phyloP scores from a whole-genome alignment of 2,329 filamentous ascomycete genomes.

The Alternaria ventricosa region DNA sequence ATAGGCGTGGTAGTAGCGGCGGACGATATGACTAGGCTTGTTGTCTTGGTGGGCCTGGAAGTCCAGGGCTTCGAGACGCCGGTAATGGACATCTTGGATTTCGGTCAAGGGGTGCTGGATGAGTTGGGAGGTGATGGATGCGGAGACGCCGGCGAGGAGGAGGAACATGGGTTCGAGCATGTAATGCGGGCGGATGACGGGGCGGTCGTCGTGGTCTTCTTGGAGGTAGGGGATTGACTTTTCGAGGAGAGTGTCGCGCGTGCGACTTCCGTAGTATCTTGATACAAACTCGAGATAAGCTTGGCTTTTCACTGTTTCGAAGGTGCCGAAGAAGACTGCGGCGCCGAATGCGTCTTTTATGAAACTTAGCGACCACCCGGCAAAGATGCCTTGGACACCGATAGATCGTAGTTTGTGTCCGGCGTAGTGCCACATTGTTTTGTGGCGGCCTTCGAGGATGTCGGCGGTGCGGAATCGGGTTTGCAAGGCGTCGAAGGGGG shows the following conservation, averaged over 20 bases:
- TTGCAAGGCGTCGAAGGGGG: conserved; percentile 77
- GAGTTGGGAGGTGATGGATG: conserved; percentile 71
- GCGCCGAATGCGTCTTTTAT: conserved; percentile 73
- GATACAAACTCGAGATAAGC: conserved; percentile 71
- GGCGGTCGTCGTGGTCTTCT: conserved; percentile 40
- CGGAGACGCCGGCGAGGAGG: conserved; percentile 70
- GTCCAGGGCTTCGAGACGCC: conserved; percentile 74
- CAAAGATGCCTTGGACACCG: conserved; percentile 73
- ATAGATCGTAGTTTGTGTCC: conserved; percentile 73
- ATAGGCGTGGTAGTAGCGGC: conserved; percentile 74
- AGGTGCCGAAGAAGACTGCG: conserved; percentile 75
- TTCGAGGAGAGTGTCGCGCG: conserved; percentile 38
- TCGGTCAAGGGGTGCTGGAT: conserved; percentile 75
- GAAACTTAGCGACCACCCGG: conserved; percentile 73
- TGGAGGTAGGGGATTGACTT: conserved; percentile 27
- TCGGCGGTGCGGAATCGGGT: conserved; percentile 72
- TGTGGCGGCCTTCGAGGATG: conserved; percentile 65
- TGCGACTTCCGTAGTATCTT: conserved; percentile 62
- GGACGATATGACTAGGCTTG: conserved; percentile 51
- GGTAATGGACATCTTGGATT: conserved; percentile 75
- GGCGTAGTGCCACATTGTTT: conserved; percentile 76
- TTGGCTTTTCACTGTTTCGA: conserved; percentile 79
- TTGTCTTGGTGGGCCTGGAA: conserved; percentile 55
- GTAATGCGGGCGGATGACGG: conserved; percentile 74
- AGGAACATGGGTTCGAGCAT: conserved; percentile 76